Conservation (phyloP, 2,329 filamentous ascomycete species). For the Thelonectria olida region DNA sequence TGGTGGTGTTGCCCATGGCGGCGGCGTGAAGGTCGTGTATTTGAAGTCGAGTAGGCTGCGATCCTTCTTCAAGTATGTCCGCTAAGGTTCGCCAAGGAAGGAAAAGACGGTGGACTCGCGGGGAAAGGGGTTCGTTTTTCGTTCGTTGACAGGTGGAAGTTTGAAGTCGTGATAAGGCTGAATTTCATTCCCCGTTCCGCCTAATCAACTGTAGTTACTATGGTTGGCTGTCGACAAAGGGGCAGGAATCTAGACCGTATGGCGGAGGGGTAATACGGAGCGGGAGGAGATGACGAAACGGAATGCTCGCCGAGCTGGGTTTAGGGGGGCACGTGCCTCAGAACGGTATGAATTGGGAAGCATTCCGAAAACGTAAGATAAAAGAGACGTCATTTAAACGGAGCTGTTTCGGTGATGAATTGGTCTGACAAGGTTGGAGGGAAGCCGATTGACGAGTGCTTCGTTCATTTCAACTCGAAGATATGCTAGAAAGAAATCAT, state of each 20-base stretch:
- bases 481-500: neutral
- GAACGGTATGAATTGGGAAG: neutral
- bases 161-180: conserved; percentile 42
- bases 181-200: conserved; percentile 26
- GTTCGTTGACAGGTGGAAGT: neutral
- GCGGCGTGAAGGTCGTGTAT: conserved; percentile 3
- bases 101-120: neutral
- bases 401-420: too few relatives aligned
- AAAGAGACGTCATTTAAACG: neutral
- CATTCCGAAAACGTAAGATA: neutral
- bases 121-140: neutral
- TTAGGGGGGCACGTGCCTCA: neutral
- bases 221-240: conserved; percentile 7
- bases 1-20: conserved; percentile 74
- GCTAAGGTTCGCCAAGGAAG: too few relatives aligned
- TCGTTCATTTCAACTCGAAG: too few relatives aligned
- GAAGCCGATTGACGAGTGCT: neutral
- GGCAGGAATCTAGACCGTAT: conserved; percentile 2
- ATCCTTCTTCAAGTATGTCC: too few relatives aligned
- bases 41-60: too few relatives aligned
- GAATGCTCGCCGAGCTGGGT: neutral
- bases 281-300: conserved; percentile 6
- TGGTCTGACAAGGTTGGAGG: too few relatives aligned
- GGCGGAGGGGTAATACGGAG: conserved; percentile 38
- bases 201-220: conserved; percentile 10